Conservation (phyloP, 345 rosid genomes). For the Linum tenue region DNA sequence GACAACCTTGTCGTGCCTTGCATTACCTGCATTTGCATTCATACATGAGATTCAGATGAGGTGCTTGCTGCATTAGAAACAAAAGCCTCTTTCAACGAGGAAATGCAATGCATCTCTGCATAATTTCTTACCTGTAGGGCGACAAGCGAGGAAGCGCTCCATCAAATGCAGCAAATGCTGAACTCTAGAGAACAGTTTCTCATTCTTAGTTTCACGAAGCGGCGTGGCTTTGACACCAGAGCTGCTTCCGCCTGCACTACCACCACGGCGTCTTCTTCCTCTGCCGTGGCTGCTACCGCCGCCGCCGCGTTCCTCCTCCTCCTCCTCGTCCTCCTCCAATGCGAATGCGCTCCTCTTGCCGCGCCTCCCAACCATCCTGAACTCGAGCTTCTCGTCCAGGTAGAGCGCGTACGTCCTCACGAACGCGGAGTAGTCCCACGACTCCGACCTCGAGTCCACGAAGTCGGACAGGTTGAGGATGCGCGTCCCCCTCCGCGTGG, state of each 20-base stretch:
- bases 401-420: conserved; percentile 70
- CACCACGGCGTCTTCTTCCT: conserved; percentile 29
- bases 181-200: conserved; percentile 45
- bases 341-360: conserved; percentile 43
- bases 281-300: conserved; percentile 14
- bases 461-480: conserved; percentile 82
- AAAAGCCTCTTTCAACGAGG: too few relatives aligned
- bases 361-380: conserved; percentile 48
- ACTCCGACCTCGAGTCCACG: conserved; percentile 40
- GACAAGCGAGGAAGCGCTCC: conserved; percentile 73
- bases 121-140: conserved; percentile 52
- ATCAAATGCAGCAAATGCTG: conserved; percentile 74
- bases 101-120: too few relatives aligned
- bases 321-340: conserved; percentile 37
- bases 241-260: conserved; percentile 10
- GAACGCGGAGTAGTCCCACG: conserved; percentile 82
- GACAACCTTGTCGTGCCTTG: conserved; percentile 59
- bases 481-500: conserved; percentile 73
- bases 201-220: conserved; percentile 47
- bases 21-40: conserved; percentile 38
- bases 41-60: neutral
- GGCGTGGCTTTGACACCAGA: conserved; percentile 32
- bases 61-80: neutral
- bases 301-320: conserved; percentile 5
- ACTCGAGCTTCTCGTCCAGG: conserved; percentile 74